Percentiles rank a stretch among this genome's conserved stretches.
These are phyloP conservation scores for Rhodamnia argentea DNA, from an alignment of 345 rosid genomes.

Conservation along the genomic window DNA sequence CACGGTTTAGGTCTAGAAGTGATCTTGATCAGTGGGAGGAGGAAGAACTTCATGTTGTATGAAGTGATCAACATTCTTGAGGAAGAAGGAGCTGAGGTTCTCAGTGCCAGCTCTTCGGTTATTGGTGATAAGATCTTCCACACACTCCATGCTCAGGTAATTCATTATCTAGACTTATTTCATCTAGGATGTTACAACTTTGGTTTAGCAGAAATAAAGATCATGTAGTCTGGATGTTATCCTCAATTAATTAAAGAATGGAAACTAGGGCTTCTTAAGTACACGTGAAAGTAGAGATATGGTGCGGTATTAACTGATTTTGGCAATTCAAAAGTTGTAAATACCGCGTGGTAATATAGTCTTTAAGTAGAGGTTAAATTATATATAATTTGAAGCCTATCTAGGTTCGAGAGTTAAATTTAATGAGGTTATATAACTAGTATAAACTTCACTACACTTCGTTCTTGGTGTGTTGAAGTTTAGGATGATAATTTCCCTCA, in stretches of 20 bases:
- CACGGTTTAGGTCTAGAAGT: conserved; percentile 31
- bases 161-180: no score
- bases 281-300: not conserved
- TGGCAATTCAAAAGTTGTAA: not conserved
- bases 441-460: not conserved
- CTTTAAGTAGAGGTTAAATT: not conserved
- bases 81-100: conserved; percentile 53
- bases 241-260: not conserved
- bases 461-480: not conserved
- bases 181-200: not conserved
- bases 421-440: not conserved
- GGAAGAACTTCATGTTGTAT: conserved; percentile 24
- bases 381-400: not conserved
- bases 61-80: conserved; percentile 31
- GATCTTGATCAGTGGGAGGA: conserved; percentile 20
- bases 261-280: not conserved
- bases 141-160: conserved; percentile 48
- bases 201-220: not conserved
- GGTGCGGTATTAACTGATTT: not conserved
- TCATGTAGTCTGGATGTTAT: not conserved
- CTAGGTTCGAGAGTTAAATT: not conserved
- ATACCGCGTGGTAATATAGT: not conserved
- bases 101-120: conserved; percentile 27
- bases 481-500: not conserved
- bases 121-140: conserved; percentile 36